Percentiles rank a stretch among this genome's conserved stretches.
These are phyloP conservation scores for Trichosporon coremiiforme DNA, from an alignment of 1,284 basidiomycete genomes.

Conservation along the genomic window DNA sequence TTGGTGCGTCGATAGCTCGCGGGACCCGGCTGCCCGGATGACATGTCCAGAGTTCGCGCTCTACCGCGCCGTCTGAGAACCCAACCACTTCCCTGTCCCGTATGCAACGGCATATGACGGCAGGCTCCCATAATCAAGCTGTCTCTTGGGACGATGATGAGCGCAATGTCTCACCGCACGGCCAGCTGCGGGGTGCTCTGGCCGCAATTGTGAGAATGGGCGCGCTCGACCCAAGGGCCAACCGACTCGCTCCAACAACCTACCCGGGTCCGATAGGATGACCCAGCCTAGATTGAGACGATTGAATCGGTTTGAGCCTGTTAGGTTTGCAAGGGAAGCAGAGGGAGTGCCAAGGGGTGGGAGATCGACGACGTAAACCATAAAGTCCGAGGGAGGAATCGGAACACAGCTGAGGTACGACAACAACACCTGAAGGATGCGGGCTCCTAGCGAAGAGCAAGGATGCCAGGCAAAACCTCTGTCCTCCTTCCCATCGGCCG, in stretches of 20 bases:
- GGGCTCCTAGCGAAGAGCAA: not conserved
- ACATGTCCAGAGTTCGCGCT: not conserved
- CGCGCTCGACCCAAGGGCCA: not conserved
- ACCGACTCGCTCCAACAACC: not conserved
- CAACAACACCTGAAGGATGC: not conserved
- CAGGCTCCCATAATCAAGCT: not conserved
- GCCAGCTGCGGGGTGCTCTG: not conserved
- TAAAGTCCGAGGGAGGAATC: not conserved
- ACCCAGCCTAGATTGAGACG: slow-evolving; percentile 4
- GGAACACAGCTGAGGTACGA: not conserved
- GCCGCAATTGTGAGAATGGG: not conserved
- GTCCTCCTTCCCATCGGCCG: not conserved
- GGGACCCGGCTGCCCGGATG: not conserved
- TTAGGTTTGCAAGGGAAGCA: not conserved
- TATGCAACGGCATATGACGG: slow-evolving; percentile 7
- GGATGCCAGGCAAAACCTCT: not conserved
- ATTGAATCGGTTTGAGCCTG: not conserved
- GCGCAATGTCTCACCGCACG: not conserved
- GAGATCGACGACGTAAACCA: slow-evolving; percentile 14
- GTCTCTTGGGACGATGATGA: not conserved
- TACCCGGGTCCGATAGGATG: not conserved
- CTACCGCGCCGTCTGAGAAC: not conserved
- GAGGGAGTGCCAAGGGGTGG: not conserved
- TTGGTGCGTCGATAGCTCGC: not conserved
- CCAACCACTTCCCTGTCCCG: not conserved